These are phyloP conservation scores for Rhynchosporium agropyri DNA, from an alignment of 2,329 filamentous ascomycete species.

Conservation along the genomic window DNA sequence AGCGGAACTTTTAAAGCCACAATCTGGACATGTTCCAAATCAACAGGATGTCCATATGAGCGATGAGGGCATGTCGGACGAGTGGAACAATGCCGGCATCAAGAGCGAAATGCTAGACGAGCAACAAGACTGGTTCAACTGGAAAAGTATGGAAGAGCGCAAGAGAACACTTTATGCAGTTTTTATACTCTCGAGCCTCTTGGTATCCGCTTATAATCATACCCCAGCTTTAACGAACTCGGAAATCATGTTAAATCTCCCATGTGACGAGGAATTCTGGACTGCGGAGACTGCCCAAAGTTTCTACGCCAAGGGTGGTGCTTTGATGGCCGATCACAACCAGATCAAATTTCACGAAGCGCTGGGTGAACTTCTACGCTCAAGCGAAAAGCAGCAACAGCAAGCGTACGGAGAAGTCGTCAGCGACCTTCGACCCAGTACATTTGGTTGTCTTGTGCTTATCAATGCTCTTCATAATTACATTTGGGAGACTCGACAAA, in stretches of 20 bases:
- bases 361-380: conserved; percentile 76
- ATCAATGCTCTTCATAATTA: conserved; percentile 97
- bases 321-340: conserved; percentile 68
- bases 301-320: conserved; percentile 78
- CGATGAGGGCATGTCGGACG: conserved; percentile 58
- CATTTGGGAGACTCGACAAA: conserved; percentile 94
- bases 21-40: conserved; percentile 29
- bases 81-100: conserved; percentile 50
- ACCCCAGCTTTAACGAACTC: conserved; percentile 90
- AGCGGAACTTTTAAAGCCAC: conserved; percentile 70
- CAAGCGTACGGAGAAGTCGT: conserved; percentile 54
- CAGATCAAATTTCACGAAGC: conserved; percentile 80
- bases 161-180: conserved; percentile 92
- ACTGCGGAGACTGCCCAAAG: conserved; percentile 78
- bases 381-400: conserved; percentile 67
- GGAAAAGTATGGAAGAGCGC: conserved; percentile 86
- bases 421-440: conserved; percentile 76
- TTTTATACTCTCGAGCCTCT: conserved; percentile 86
- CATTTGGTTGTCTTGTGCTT: conserved; percentile 86
- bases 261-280: conserved; percentile 92
- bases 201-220: conserved; percentile 93
- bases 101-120: conserved; percentile 54
- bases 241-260: conserved; percentile 84
- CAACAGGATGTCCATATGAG: conserved; percentile 50
- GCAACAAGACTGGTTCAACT: conserved; percentile 80